These are phyloP conservation scores for Quercus engelmannii DNA, from an alignment of 306 rosid genomes.

Conservation along the genomic window DNA sequence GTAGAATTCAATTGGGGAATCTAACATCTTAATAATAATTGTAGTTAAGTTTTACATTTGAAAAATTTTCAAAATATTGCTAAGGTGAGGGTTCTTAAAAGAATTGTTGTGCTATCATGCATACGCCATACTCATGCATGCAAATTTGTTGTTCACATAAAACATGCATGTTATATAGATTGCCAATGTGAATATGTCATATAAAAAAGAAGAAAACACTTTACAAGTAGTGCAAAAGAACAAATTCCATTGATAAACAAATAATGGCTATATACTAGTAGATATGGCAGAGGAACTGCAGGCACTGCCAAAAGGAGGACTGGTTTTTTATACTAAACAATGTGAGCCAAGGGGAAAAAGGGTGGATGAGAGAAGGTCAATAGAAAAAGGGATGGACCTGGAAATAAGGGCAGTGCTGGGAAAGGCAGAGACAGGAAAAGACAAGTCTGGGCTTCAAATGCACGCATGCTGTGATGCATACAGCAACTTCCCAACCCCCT, in stretches of 20 bases:
- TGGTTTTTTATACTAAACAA: neutral
- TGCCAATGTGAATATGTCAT: neutral
- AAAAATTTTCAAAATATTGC: too few species aligned
- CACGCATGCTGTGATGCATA: slow-evolving; percentile 59
- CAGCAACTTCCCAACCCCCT: slow-evolving; percentile 25
- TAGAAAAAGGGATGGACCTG: slow-evolving; percentile 14
- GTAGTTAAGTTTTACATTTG: too few species aligned
- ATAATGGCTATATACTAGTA: neutral
- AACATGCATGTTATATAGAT: neutral
- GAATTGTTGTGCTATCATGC: neutral
- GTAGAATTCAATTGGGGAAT: too few species aligned
- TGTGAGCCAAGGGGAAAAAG: slow-evolving; percentile 8
- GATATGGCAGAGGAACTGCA: slow-evolving; percentile 5
- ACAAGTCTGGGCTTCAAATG: slow-evolving; percentile 48
- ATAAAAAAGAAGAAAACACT: slow-evolving; percentile 1
- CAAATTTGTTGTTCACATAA: neutral
- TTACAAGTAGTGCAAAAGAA: neutral
- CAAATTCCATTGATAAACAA: slow-evolving; percentile 11
- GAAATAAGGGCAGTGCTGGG: slow-evolving; percentile 53
- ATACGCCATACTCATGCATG: neutral
- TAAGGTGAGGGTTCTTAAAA: neutral
- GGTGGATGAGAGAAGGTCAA: slow-evolving; percentile 5
- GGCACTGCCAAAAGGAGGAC: slow-evolving; percentile 27
- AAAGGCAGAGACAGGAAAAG: slow-evolving; percentile 61
- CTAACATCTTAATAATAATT: too few species aligned